Conservation (phyloP, 495 filamentous ascomycete species). For the Tuber umbilicatum region DNA sequence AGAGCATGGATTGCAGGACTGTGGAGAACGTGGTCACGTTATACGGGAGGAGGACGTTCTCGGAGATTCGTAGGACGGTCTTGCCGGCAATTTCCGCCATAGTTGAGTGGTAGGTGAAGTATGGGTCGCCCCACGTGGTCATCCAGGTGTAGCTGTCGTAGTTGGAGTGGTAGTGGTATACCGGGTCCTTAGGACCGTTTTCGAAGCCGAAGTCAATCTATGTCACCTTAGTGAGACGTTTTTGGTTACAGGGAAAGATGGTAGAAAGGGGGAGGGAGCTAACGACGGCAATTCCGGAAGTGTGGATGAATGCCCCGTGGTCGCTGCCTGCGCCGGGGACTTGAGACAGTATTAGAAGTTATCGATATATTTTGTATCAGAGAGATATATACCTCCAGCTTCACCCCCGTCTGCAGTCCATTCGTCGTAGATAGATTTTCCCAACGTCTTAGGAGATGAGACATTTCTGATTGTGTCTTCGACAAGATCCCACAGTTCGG, state of each 20-base stretch:
- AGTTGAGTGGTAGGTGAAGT: slow-evolving; percentile 57
- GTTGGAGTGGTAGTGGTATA: slow-evolving; percentile 74
- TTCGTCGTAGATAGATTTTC: slow-evolving; percentile 43
- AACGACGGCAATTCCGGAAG: slow-evolving; percentile 59
- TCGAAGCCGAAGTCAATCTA: slow-evolving; percentile 54
- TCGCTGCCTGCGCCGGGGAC: slow-evolving; percentile 59
- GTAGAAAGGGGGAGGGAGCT: slow-evolving; percentile 2
- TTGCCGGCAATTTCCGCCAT: slow-evolving; percentile 55
- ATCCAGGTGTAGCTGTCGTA: slow-evolving; percentile 74
- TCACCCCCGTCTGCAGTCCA: slow-evolving; percentile 45
- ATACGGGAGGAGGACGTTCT: slow-evolving; percentile 41
- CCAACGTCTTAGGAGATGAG: slow-evolving; percentile 63
- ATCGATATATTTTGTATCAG: neutral
- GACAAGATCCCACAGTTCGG: slow-evolving; percentile 71
- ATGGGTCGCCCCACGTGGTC: slow-evolving; percentile 59
- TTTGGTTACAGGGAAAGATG: neutral
- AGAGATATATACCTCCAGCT: neutral
- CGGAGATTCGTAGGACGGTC: slow-evolving; percentile 43
- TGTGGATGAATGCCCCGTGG: slow-evolving; percentile 61
- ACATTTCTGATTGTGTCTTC: slow-evolving; percentile 63
- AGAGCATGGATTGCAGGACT: slow-evolving; percentile 11
- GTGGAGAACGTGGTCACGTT: slow-evolving; percentile 39
- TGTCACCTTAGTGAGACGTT: neutral
- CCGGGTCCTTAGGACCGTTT: slow-evolving; percentile 45
- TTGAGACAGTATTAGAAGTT: neutral